phyloP scores from a whole-genome alignment of 371 early-diverging fungal genomes.

The Umbelopsis sp. region DNA sequence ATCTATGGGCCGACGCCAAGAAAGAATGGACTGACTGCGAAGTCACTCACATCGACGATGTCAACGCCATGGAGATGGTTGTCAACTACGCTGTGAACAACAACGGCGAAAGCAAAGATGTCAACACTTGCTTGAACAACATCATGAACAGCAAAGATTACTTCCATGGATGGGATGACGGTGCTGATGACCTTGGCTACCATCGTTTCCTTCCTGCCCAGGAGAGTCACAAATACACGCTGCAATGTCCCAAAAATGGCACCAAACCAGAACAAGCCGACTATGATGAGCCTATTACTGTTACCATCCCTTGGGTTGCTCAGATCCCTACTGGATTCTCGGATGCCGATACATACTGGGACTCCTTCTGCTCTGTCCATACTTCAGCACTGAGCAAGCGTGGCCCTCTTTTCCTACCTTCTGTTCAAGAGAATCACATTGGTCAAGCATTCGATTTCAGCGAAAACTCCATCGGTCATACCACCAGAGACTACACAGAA shows the following conservation, averaged over 20 bases:
- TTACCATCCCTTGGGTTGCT: constrained; percentile 53
- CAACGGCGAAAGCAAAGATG: constrained; percentile 58
- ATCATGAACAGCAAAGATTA: constrained; percentile 59
- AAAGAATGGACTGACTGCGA: constrained; percentile 50
- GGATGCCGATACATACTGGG: constrained; percentile 46
- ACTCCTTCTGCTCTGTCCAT: constrained; percentile 32
- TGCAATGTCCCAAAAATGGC: constrained; percentile 48
- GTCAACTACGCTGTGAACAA: constrained; percentile 59
- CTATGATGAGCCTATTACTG: constrained; percentile 52
- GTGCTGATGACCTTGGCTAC: constrained; percentile 58
- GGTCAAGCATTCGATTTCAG: constrained; percentile 12
- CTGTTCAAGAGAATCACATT: constrained; percentile 3
- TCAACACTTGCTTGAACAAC: constrained; percentile 54
- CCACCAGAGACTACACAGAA: constrained; percentile 32
- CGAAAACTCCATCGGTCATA: not conserved
- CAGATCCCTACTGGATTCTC: constrained; percentile 42
- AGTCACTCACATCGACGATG: constrained; percentile 52
- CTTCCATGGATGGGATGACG: constrained; percentile 60
- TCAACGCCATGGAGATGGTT: constrained; percentile 52
- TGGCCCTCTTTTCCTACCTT: not conserved
- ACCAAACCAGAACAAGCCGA: constrained; percentile 42
- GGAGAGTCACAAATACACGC: constrained; percentile 49
- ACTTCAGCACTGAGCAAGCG: not conserved
- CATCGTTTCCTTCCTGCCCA: constrained; percentile 59
- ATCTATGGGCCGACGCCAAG: constrained; percentile 54